Evolutionary conservation across 345 rosid genomes (phyloP).

Genomic region (Dovyalis caffra): DNA sequence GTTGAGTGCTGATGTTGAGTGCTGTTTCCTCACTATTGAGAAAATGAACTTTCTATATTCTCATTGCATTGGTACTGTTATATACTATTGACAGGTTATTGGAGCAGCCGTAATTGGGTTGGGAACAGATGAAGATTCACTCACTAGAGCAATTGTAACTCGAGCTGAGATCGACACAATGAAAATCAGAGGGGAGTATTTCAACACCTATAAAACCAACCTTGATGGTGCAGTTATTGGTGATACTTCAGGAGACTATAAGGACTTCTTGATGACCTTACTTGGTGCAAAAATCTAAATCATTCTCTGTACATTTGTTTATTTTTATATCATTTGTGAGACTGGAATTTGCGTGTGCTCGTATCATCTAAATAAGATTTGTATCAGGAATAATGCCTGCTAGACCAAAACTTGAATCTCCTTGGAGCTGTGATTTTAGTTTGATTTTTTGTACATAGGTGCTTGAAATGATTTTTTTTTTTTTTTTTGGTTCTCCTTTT

Average conservation of each 20-base stretch:
- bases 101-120: conserved; percentile 52
- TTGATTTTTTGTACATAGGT: too few relatives aligned
- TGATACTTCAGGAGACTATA: conserved; percentile 80
- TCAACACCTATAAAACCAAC: conserved; percentile 44
- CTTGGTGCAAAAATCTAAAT: conserved; percentile 60
- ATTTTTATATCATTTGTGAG: background rate
- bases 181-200: conserved; percentile 64
- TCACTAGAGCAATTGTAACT: conserved; percentile 68
- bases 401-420: too few relatives aligned
- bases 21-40: too few relatives aligned
- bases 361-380: too few relatives aligned
- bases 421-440: too few relatives aligned
- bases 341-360: background rate
- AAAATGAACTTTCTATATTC: too few relatives aligned
- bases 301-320: background rate
- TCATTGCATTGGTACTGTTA: too few relatives aligned
- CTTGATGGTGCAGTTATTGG: conserved; percentile 63
- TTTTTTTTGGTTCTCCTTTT: too few relatives aligned
- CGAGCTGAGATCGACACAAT: conserved; percentile 81
- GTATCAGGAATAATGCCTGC: too few relatives aligned
- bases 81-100: conserved; percentile 41
- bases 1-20: too few relatives aligned
- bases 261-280: conserved; percentile 60
- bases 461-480: too few relatives aligned
- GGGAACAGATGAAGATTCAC: conserved; percentile 87